A percentile compares a stretch with the other conserved stretches of the same genome.
phyloP scores from a whole-genome alignment of 768 basidiomycete genomes.

The Tylopilus subfusipes region DNA sequence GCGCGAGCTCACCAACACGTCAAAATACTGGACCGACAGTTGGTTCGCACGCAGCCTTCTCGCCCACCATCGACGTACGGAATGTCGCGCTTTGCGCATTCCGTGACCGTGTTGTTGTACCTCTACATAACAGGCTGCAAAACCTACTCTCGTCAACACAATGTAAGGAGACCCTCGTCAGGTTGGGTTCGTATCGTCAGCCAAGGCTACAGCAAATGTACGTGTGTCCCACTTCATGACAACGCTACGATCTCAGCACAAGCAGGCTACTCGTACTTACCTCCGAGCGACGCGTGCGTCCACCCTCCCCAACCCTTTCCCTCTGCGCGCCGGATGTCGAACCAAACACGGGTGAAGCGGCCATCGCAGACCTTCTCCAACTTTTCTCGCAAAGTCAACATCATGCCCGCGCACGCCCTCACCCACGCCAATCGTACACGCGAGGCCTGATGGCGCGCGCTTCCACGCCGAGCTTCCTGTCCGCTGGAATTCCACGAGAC shows the following conservation, averaged over 20 bases:
- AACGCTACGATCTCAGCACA: constrained; percentile 1
- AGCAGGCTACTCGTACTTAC: constrained; percentile 70
- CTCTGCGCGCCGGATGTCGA: constrained; percentile 48
- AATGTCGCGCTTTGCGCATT: constrained; percentile 77
- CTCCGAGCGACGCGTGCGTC: constrained; percentile 59
- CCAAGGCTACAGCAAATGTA: constrained; percentile 83
- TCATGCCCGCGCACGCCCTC: constrained; percentile 27
- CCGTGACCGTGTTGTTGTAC: constrained; percentile 74
- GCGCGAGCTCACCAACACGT: constrained; percentile 48
- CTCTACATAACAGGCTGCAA: constrained; percentile 55
- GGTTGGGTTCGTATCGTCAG: constrained; percentile 53
- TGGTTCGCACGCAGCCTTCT: constrained; percentile 27
- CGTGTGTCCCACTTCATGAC: constrained; percentile 17
- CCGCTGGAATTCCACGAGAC: constrained; percentile 71
- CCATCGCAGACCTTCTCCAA: constrained; percentile 63
- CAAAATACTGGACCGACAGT: constrained; percentile 42
- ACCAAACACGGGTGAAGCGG: constrained; percentile 62
- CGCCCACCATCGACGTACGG: constrained; percentile 72
- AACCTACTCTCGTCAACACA: constrained; percentile 51
- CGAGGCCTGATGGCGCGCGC: constrained; percentile 28
- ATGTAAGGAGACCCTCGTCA: constrained; percentile 53
- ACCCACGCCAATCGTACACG: constrained; percentile 26
- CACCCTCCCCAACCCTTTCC: constrained; percentile 58
- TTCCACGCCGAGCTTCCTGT: constrained; percentile 61
- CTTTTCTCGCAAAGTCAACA: constrained; percentile 54